Evolutionary conservation across 345 rosid genomes (phyloP), one percentile per base, ranked within the genome.

Genomic region (Populus tremula): DNA sequence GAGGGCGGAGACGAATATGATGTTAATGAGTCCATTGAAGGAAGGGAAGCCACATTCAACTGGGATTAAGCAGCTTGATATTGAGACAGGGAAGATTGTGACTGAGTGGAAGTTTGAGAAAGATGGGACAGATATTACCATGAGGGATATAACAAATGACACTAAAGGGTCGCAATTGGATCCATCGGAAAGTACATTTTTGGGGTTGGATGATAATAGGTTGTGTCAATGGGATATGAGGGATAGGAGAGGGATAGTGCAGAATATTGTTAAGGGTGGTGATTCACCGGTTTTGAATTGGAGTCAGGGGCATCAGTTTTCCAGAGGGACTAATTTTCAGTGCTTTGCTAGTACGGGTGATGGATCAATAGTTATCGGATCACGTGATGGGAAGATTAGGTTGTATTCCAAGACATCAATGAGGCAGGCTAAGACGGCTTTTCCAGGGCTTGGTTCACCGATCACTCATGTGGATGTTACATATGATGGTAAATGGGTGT

Each of bases 211-310:
- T 87, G 92, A 95, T 82, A 95, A 87, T 71, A 91, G 97, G 86
- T 86, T 95, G 82, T 95, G 98, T 78, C 99, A 92, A 59, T 95
- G 99, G 99, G 99, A 95, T 85, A 92, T 89, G 97, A 89, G 99
- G 82, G 99, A 93, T 71, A 86, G 76, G 84, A 80, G 88, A 43
- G 99, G 99, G 63, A 86, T 92, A 23, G 98, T 93, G 71, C 98
- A 90, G 91, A 83, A 89, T 76, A 86, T 92, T 20, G 90, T 80
- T 2, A 82, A 66, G 36, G 78, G 88, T n/a, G 74, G 72, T 8
- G 87, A 68, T 11, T 90, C 98, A 0, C 96, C 98, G 1, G 90
- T 92, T 75, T 85, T 95, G 88, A 83, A 91, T 64, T 95, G 98
- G 97, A 86, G 87, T 71, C 98, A 92, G 78, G 98, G 99, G 73